Conservation (phyloP, 2,329 filamentous ascomycete genomes). For the Rutstroemia sp. region DNA sequence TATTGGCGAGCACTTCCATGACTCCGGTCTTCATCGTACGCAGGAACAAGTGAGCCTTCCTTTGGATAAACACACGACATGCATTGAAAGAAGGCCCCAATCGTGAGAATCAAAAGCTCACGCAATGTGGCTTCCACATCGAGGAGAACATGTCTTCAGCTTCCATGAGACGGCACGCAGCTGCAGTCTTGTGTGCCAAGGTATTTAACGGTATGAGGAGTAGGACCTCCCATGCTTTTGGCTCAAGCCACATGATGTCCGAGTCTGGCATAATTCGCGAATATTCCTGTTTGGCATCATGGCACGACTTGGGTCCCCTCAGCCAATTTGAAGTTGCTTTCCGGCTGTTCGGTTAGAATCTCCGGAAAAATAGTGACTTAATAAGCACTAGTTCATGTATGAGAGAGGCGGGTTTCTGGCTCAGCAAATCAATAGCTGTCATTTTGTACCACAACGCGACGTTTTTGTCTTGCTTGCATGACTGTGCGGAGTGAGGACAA, state of each 20-base stretch:
- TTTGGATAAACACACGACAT: not conserved
- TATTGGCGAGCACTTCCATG: not conserved
- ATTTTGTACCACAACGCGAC: not conserved
- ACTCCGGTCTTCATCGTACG: conserved; percentile 1
- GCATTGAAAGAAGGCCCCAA: not conserved
- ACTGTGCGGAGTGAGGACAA: not conserved
- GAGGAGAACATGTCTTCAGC: not conserved
- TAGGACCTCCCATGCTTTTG: not conserved
- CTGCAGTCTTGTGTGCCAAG: not conserved
- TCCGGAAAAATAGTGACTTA: conserved; percentile 2
- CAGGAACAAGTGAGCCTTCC: conserved; percentile 3
- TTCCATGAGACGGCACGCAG: not conserved
- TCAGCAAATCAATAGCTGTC: conserved; percentile 1
- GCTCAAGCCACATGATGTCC: conserved; percentile 6
- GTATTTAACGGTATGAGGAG: not conserved
- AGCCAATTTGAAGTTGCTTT: conserved; percentile 1
- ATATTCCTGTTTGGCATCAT: conserved; percentile 1
- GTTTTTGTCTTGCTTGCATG: not conserved
- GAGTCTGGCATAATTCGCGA: conserved; percentile 1
- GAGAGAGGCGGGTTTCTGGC: not conserved
- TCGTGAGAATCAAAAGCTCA: not conserved
- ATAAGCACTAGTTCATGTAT: conserved; percentile 6
- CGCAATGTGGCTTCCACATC: not conserved
- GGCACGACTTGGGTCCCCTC: not conserved
- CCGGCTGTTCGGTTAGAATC: conserved; percentile 8